Base-by-base conservation (phyloP, 2,329 filamentous ascomycete species). In the Chaetomium sp. region DNA sequence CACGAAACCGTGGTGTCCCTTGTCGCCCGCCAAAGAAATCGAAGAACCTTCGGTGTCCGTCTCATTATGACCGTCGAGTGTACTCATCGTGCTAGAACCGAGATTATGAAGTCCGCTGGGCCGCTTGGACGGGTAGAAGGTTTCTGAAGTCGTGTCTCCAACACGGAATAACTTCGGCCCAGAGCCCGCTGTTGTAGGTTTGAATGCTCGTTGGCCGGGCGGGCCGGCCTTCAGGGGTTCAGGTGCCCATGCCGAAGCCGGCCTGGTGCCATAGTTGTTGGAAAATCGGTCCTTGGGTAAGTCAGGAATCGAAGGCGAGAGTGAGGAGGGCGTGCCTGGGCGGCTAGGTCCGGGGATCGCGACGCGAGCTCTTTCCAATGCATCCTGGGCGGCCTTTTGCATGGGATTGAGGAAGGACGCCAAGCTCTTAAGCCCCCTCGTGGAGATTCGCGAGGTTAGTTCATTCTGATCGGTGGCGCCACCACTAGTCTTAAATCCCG, bases 351-450 rank as follows among this genome's bases (percentile, higher is more conserved):
- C 54, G 47, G 56, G 19, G 43, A 64, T 62, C 36, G 52, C 54
- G 43, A 52, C 54, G 51, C 59, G 48, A 56, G 60, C 57, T 57
- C 59, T 62, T 52, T 62, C 59, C 43, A 81, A 73, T 14, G 72
- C 68, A 60, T 71, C 75, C 67, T 76, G 77, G 56, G 79, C 79
- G 43, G 67, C 69, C 66, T 76, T 76, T 65, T 80, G 79, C 64
- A 71, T 76, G 6, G 78, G 79, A 60, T 82, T 82, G 4, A 75
- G 71, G 60, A 81, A 82, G 1, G 79, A 81, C 12, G 79, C 79
- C 60, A 82, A 65, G 60, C 77, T 81, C 41, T 76, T 74, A 27
- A 81, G 70, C 35, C 72, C 76, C 62, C 80, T 79, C 62, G 76
- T 71, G 46, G 67, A 73, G 56, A 70, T 67, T 49, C 74, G 64